Percentiles rank a stretch among this genome's conserved stretches.
Conservation (phyloP, 1,139 yeast species). For the Debaryomyces nepalensis region DNA sequence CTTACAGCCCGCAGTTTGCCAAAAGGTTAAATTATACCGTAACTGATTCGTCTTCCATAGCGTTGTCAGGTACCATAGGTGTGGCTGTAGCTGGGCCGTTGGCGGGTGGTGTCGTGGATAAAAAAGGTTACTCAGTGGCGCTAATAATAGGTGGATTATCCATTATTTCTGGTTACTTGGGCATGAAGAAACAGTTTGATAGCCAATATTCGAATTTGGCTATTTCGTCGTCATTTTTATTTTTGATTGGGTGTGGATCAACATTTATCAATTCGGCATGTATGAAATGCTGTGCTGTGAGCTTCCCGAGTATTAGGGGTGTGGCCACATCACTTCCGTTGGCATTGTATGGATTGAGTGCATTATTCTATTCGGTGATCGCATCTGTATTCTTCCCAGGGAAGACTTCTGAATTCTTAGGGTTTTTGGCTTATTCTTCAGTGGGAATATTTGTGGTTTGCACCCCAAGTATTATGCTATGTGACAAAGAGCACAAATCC, state of each 20-base stretch:
- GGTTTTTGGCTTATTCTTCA: constrained; percentile 49
- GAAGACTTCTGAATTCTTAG: constrained; percentile 53
- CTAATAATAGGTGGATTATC: constrained; percentile 48
- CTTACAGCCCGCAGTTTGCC: constrained; percentile 70
- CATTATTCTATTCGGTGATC: constrained; percentile 55
- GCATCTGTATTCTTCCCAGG: constrained; percentile 55
- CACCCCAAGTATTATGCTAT: constrained; percentile 51
- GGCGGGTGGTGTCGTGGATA: constrained; percentile 65
- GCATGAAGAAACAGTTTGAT: constrained; percentile 53
- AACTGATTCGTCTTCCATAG: constrained; percentile 58
- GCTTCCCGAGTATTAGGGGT: constrained; percentile 60
- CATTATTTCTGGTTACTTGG: constrained; percentile 50
- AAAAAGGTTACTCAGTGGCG: constrained; percentile 51
- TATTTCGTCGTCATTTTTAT: constrained; percentile 43
- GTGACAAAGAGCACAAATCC: constrained; percentile 43
- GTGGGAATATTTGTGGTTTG: constrained; percentile 43
- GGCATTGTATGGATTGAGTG: constrained; percentile 64
- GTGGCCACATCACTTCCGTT: constrained; percentile 64
- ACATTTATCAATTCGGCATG: constrained; percentile 57
- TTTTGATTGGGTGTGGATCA: constrained; percentile 57
- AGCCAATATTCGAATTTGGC: constrained; percentile 30
- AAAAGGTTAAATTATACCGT: constrained; percentile 54
- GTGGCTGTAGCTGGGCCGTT: constrained; percentile 60
- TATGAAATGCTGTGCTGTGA: constrained; percentile 61
- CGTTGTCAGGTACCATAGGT: constrained; percentile 63